Conservation (phyloP, 2,329 filamentous ascomycete species). For the Cordyceps cicadae region DNA sequence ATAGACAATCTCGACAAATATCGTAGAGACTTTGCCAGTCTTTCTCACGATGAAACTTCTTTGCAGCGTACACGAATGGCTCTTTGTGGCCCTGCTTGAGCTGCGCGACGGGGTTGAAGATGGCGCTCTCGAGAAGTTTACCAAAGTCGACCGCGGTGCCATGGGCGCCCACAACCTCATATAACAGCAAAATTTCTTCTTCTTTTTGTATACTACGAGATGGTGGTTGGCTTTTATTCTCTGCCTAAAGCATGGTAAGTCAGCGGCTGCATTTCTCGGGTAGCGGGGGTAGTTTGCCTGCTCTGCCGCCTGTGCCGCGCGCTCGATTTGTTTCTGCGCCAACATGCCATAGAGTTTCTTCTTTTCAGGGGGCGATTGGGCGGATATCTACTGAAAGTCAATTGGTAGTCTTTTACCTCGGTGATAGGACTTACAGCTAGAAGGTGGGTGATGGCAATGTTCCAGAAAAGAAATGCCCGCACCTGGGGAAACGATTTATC, state of each 20-base stretch:
- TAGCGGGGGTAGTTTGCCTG: constrained; percentile 24
- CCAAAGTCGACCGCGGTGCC: constrained; percentile 34
- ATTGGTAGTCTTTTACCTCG: neutral
- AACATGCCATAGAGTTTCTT: constrained; percentile 44
- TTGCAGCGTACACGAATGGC: constrained; percentile 33
- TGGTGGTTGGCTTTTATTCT: constrained; percentile 16
- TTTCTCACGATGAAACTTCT: constrained; percentile 27
- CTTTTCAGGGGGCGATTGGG: constrained; percentile 40
- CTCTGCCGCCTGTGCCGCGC: constrained; percentile 38
- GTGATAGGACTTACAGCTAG: constrained; percentile 36
- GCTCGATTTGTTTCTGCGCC: constrained; percentile 42
- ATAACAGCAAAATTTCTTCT: constrained; percentile 43
- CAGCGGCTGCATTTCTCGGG: neutral
- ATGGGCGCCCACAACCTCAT: constrained; percentile 37
- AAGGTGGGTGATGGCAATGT: constrained; percentile 44
- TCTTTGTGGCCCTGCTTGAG: constrained; percentile 40
- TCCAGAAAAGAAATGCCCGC: constrained; percentile 44
- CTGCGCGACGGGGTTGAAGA: constrained; percentile 35
- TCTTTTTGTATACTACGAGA: constrained; percentile 33
- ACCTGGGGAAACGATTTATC: constrained; percentile 44
- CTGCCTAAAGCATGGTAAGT: constrained; percentile 8
- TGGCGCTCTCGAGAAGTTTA: constrained; percentile 29
- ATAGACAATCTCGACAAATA: constrained; percentile 37
- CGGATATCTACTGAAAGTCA: constrained; percentile 29
- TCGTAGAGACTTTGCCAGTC: constrained; percentile 36